phyloP scores from a whole-genome alignment of 2,329 filamentous ascomycete species.

The Lachnellula hyalina region DNA sequence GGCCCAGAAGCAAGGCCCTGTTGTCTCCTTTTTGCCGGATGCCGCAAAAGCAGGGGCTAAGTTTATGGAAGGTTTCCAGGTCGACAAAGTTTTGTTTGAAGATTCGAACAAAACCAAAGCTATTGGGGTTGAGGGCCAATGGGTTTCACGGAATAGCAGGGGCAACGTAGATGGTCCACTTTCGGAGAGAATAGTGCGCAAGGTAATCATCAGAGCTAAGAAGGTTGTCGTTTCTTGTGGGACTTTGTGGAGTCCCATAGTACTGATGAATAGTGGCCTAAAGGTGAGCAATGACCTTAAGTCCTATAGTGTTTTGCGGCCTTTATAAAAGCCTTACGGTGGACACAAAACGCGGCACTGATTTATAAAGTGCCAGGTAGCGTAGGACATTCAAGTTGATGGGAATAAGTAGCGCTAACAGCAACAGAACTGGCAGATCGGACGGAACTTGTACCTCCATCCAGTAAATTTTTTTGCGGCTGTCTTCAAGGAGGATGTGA shows the following conservation, averaged over 20 bases:
- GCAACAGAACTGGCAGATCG: slow-evolving; percentile 66
- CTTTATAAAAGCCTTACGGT: no score
- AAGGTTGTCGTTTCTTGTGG: slow-evolving; percentile 76
- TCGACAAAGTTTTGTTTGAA: slow-evolving; percentile 65
- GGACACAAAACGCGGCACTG: no score
- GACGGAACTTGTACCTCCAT: slow-evolving; percentile 76
- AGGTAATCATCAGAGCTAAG: slow-evolving; percentile 70
- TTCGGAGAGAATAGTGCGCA: slow-evolving; percentile 46
- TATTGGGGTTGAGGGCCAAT: slow-evolving; percentile 66
- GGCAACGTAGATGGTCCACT: slow-evolving; percentile 50
- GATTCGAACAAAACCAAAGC: slow-evolving; percentile 46
- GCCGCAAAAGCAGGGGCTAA: slow-evolving; percentile 70
- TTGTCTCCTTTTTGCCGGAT: slow-evolving; percentile 71
- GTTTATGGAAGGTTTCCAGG: slow-evolving; percentile 80
- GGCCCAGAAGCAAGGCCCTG: slow-evolving; percentile 73
- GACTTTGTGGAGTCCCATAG: slow-evolving; percentile 67
- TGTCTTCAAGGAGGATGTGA: slow-evolving; percentile 64
- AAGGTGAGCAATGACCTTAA: slow-evolving; percentile 39
- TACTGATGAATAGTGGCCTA: slow-evolving; percentile 73
- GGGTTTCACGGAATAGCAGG: slow-evolving; percentile 64
- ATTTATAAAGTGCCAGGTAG: no score
- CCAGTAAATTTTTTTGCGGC: slow-evolving; percentile 58
- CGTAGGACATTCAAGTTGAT: no score
- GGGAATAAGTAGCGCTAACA: slow-evolving; percentile 3
- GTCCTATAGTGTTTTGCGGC: not conserved